phyloP scores from a whole-genome alignment of 345 rosid genomes.

The Eucalyptus victrix region DNA sequence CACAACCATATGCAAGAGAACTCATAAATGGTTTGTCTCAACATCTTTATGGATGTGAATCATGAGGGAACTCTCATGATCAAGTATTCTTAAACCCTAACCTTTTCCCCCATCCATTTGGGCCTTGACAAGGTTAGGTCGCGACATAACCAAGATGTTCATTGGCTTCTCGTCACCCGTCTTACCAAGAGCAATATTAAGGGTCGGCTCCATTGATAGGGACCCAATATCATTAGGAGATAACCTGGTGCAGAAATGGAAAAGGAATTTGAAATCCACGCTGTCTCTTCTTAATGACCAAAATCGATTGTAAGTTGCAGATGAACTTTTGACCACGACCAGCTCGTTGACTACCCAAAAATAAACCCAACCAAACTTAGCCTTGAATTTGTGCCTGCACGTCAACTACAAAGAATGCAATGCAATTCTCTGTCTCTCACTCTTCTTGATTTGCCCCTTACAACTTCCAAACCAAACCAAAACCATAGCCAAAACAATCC shows the following conservation, averaged over 20 bases:
- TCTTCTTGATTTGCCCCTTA: neutral
- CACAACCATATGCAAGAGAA: too few relatives aligned
- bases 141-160: too few relatives aligned
- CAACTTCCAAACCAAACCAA: neutral
- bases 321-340: neutral
- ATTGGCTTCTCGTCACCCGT: too few relatives aligned
- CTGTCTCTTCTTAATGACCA: neutral
- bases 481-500: neutral
- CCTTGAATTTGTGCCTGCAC: slow-evolving; percentile 47
- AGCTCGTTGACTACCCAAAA: neutral
- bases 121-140: too few relatives aligned
- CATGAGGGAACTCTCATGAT: too few relatives aligned
- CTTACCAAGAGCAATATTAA: too few relatives aligned
- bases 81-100: too few relatives aligned
- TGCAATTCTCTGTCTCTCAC: neutral
- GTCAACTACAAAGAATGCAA: slow-evolving; percentile 23
- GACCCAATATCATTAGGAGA: neutral
- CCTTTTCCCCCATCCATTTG: too few relatives aligned
- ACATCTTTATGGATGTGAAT: too few relatives aligned
- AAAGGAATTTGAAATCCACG: neutral
- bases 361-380: neutral
- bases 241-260: neutral
- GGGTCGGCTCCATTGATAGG: too few relatives aligned
- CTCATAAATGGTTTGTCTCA: too few relatives aligned
- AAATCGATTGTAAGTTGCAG: neutral